A percentile compares a stretch with the other conserved stretches of the same genome.
Evolutionary conservation across 345 rosid species (phyloP).

Genomic region (Populus deltoides): DNA sequence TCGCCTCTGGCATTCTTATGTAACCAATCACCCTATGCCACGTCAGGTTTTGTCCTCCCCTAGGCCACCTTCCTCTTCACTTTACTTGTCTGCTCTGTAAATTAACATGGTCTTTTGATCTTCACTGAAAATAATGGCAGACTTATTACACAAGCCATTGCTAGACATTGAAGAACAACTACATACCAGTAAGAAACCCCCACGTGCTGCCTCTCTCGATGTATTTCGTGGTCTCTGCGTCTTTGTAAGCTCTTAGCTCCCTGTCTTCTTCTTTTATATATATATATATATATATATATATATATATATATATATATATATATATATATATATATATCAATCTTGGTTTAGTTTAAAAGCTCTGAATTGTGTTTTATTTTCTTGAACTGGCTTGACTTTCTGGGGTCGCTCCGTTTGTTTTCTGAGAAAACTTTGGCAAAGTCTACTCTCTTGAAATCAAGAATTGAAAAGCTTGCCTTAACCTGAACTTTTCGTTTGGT

Average conservation of each 20-base stretch:
- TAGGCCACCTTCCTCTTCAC: neutral
- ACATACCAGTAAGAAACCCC: neutral
- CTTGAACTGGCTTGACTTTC: neutral
- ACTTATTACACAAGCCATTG: conserved; percentile 7
- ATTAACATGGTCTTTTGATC: neutral
- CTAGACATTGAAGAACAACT: conserved; percentile 6
- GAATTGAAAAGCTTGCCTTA: neutral
- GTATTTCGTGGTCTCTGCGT: conserved; percentile 54
- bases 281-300: too few relatives aligned
- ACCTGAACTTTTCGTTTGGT: neutral
- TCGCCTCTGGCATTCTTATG: too few relatives aligned
- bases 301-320: too few relatives aligned
- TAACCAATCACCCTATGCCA: neutral
- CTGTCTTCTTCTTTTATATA: neutral
- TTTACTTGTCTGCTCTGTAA: neutral
- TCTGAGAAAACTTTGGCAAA: neutral
- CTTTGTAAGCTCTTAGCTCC: conserved; percentile 27
- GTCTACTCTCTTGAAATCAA: neutral
- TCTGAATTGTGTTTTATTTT: neutral
- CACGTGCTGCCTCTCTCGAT: conserved; percentile 44
- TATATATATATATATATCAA: neutral
- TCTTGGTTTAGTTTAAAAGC: neutral
- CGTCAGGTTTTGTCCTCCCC: neutral
- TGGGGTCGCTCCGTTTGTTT: conserved; percentile 8
- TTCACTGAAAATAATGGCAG: conserved; percentile 21